Conservation (phyloP, 345 rosid genomes). For the Litchi chinensis region DNA sequence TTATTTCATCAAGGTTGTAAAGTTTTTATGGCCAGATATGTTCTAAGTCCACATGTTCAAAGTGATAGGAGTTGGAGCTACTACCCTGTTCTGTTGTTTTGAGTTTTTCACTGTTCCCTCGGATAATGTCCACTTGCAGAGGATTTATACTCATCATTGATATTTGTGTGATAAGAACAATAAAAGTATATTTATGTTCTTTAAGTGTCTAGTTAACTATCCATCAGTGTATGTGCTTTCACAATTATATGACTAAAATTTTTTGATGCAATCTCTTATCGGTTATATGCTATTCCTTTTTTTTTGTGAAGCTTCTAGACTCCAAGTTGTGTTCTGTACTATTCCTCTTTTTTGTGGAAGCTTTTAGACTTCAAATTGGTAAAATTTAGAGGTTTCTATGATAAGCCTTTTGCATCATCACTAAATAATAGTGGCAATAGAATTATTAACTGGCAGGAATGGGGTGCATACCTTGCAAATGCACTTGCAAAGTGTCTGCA, state of each 20-base stretch:
- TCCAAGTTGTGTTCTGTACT: neutral
- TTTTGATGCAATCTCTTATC: neutral
- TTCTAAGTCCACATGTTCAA: neutral
- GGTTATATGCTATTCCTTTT: neutral
- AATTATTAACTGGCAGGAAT: conserved; percentile 6
- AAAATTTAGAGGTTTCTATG: conserved; percentile 1
- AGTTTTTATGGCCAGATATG: neutral
- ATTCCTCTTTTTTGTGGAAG: neutral
- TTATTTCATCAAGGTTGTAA: neutral
- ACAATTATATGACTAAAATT: neutral
- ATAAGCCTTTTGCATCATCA: conserved; percentile 10
- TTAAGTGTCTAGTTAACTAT: neutral
- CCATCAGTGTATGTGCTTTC: neutral
- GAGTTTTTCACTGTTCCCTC: neutral
- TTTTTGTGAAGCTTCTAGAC: too few relatives aligned
- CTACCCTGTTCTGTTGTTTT: neutral
- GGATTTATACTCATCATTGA: neutral
- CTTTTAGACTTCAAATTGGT: neutral
- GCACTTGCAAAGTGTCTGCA: conserved; percentile 99
- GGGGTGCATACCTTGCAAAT: conserved; percentile 75
- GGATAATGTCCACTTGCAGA: neutral
- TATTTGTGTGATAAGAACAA: neutral
- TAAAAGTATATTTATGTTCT: neutral
- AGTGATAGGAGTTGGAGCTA: neutral
- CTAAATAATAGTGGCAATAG: neutral